Evolutionary conservation across 768 basidiomycete species (phyloP).

Genomic region (Tylopilus balloui): DNA sequence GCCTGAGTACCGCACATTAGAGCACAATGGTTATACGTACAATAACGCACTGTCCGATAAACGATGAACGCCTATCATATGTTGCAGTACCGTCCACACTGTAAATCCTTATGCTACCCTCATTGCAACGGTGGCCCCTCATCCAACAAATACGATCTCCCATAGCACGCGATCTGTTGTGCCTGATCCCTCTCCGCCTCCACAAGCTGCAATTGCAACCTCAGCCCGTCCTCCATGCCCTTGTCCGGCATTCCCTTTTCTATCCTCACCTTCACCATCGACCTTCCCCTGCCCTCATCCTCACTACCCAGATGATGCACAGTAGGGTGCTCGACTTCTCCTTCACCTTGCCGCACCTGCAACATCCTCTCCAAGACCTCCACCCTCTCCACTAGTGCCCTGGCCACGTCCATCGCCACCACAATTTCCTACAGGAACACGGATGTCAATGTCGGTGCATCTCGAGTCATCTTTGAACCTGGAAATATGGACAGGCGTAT

Average conservation of each 20-base stretch:
- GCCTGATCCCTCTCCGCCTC: slow-evolving; percentile 22
- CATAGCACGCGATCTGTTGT: slow-evolving; percentile 10
- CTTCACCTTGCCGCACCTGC: background rate
- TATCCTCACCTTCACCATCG: too few species aligned
- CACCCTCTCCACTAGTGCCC: slow-evolving; percentile 24
- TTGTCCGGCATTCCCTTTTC: background rate
- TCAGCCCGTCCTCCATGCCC: slow-evolving; percentile 6
- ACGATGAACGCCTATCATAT: too few species aligned
- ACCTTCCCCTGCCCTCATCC: background rate
- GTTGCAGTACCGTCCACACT: too few species aligned
- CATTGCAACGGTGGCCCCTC: background rate
- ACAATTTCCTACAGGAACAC: slow-evolving; percentile 17
- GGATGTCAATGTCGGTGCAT: background rate
- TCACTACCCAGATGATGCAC: background rate
- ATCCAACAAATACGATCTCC: slow-evolving; percentile 19
- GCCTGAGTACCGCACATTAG: too few species aligned
- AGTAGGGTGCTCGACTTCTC: background rate
- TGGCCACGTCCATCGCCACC: slow-evolving; percentile 13
- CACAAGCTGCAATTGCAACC: slow-evolving; percentile 9
- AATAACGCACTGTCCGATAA: too few species aligned
- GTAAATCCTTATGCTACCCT: background rate
- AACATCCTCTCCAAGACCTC: slow-evolving; percentile 20
- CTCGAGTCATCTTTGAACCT: background rate
- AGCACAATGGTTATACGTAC: too few species aligned
- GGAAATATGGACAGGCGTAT: slow-evolving; percentile 10